Base-by-base conservation (phyloP, 345 rosid genomes). In the Gossypium rotundifolium region DNA sequence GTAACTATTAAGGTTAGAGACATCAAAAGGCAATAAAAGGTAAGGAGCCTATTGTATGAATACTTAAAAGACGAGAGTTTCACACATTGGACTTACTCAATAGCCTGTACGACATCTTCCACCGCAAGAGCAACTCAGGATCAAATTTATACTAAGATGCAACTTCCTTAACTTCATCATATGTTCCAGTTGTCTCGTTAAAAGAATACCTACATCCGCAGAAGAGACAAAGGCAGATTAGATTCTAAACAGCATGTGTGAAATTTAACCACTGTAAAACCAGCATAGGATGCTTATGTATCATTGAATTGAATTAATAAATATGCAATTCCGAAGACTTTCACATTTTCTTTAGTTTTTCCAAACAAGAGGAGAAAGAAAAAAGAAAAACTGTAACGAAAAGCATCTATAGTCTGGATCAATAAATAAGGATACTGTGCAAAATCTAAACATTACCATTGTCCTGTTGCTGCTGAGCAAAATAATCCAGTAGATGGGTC, bases 401-500 rank as follows among this genome's bases (percentile, higher is more conserved):
- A 57, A 20, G 27, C 61, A 57, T 57, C 61, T 13, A 22, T 9
- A 18, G 61, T 57, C 61, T 57, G 40, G 5, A 33, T 33, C 40
- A 33, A 1, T 33, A 33, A 33, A 33, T 1, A 33, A 33, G 40
- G 40, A 33, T 33, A 33, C 7, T 5, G 1, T 33, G 57, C 25
- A 11, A 67, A 60, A 49, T 2, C 13, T 29, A 64, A 29, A 25
- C 40, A 33, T 75, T 93, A 93, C 99, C 99, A 95, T 82, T 87
- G 89, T 45, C 96, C 94, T 55, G 98, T 85, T 73, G 90, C 75
- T 63, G 96, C 99, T 3, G 84, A 87, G 82, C 94, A 93, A 81
- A 86, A 90, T 18, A 95, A 81, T 72, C 94, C 88, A 0, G 96
- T 89, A 27, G 91, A 86, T 60, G 99, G 86, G 65, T 95, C 99